Conservation (phyloP, 2,329 filamentous ascomycete genomes). For the Exophiala mesophila region DNA sequence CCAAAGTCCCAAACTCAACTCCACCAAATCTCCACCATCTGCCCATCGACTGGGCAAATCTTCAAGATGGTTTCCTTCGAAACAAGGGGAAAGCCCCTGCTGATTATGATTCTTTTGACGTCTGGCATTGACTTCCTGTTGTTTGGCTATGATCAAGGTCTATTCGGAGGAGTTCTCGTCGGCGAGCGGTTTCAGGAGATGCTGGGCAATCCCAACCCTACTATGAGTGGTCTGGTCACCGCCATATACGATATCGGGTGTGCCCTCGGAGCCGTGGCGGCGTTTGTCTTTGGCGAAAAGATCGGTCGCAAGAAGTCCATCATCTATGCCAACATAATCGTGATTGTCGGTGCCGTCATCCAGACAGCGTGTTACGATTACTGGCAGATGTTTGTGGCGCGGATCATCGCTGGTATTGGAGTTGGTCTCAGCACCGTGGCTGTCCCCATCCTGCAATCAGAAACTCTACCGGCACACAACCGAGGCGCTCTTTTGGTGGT, state of each 20-base stretch:
- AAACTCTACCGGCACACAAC: slow-evolving; percentile 40
- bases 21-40: no score
- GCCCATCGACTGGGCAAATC: no score
- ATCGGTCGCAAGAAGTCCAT: slow-evolving; percentile 41
- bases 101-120: slow-evolving; percentile 1
- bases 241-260: slow-evolving; percentile 49
- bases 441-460: slow-evolving; percentile 41
- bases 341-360: slow-evolving; percentile 41
- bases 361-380: slow-evolving; percentile 39
- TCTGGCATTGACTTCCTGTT: slow-evolving; percentile 49
- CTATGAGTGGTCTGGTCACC: slow-evolving; percentile 48
- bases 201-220: slow-evolving; percentile 33
- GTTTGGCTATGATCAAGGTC: slow-evolving; percentile 35
- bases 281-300: slow-evolving; percentile 34
- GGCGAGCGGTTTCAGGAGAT: slow-evolving; percentile 28
- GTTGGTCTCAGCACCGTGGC: slow-evolving; percentile 30
- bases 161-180: slow-evolving; percentile 32
- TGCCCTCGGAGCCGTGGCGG: slow-evolving; percentile 13
- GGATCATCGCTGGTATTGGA: slow-evolving; percentile 44
- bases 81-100: not conserved
- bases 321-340: slow-evolving; percentile 38
- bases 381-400: slow-evolving; percentile 42
- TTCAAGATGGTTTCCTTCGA: slow-evolving; percentile 1
- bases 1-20: no score
- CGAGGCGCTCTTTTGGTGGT: slow-evolving; percentile 37